These are phyloP conservation scores for Rubus parviflorus DNA, from an alignment of 306 rosid genomes.

Conservation along the genomic window DNA sequence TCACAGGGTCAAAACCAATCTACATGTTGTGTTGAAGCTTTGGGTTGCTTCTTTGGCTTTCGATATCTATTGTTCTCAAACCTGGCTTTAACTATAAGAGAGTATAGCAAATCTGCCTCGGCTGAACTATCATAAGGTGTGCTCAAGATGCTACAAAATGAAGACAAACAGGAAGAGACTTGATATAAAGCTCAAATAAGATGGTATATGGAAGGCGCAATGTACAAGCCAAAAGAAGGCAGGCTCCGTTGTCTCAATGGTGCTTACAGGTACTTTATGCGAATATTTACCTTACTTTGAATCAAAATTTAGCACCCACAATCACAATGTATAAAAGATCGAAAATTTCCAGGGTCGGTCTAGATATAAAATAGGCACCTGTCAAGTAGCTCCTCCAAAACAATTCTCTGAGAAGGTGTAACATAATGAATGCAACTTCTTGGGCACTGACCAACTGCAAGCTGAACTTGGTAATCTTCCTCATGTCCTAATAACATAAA, in stretches of 20 bases:
- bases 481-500: conserved; percentile 47
- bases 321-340: not conserved
- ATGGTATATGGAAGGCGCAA: not conserved
- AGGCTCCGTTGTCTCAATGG: not conserved
- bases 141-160: conserved; percentile 52
- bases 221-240: not conserved
- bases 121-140: conserved; percentile 68
- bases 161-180: conserved; percentile 25
- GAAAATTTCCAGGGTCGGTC: not conserved
- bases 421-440: conserved; percentile 87
- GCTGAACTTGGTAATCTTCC: conserved; percentile 80
- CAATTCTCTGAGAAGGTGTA: conserved; percentile 83
- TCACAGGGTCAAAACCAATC: conserved; percentile 62
- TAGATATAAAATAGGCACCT: conserved; percentile 38
- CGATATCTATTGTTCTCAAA: conserved; percentile 79
- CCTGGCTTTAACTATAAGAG: conserved; percentile 74
- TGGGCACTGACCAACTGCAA: conserved; percentile 91
- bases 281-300: not conserved
- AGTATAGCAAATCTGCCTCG: conserved; percentile 73
- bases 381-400: conserved; percentile 81
- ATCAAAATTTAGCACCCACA: not conserved
- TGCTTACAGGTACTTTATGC: not conserved
- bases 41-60: conserved; percentile 78
- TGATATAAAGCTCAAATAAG: not conserved
- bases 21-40: conserved; percentile 64